Evolutionary conservation across 1,284 basidiomycete species (phyloP), one percentile per base, ranked within the genome.

Genomic region (Somion occarium): DNA sequence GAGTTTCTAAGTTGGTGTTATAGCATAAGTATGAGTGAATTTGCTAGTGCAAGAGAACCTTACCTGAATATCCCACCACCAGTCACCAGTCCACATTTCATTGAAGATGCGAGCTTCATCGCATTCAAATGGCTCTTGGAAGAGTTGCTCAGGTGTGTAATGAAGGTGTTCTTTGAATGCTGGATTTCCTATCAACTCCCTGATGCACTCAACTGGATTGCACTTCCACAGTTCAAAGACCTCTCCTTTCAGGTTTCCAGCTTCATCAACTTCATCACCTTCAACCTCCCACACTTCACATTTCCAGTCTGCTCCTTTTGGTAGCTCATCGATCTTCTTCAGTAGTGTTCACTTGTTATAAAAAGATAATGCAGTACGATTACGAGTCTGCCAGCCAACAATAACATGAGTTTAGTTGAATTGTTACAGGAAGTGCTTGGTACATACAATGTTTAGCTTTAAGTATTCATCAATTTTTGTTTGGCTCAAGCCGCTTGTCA

Each of bases 401-500:
- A 27, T 24, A 37, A n/a, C 22, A 44, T 25, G 27, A 44, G 49
- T 53, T 34, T 30, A 20, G 22, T 41, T 34, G 34, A 50, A 23
- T 9, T 49, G 42, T n/a, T n/a, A n/a, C n/a, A n/a, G n/a, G n/a
- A n/a, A n/a, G n/a, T n/a, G n/a, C n/a, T n/a, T 42, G 20, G 4
- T 18, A 62, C 66, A 56, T 25, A 72, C 70, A 27, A 63, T 66
- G 3, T 58, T 51, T 1, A 72, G 56, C 41, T 67, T 65, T 2
- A 71, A 54, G 46, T 64, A 70, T 18, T 60, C 51, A 13, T 71
- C 61, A 4, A 66, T 64, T 18, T 61, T 50, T 3, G 43, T 45
- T 20, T 64, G 61, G 24, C 63, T 66, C 2, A 68, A 50, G 0
- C 65, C 62, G 1, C 53, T 53, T 1, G 50, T 60, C 38, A 68